Conservation (phyloP, 2,329 filamentous ascomycete genomes). For the Fusarium decemcellulare region DNA sequence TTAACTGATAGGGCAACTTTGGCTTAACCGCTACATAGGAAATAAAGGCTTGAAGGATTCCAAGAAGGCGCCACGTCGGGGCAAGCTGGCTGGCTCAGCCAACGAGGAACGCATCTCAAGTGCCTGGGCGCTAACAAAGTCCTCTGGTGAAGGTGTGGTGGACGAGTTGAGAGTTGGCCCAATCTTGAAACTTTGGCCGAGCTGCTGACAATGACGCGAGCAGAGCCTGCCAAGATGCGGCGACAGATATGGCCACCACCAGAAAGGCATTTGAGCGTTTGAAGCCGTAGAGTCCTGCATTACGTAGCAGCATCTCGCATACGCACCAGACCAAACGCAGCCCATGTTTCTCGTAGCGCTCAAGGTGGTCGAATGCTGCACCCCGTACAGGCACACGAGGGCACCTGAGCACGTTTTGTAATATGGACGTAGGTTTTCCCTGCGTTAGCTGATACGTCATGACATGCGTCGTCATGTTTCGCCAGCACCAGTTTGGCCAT, state of each 20-base stretch:
- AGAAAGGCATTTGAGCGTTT: too few relatives aligned
- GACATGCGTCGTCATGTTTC: conserved; percentile 40
- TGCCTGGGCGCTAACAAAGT: conserved; percentile 36
- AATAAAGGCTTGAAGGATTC: conserved; percentile 20
- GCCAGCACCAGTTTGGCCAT: conserved; percentile 34
- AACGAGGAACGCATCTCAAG: conserved; percentile 25
- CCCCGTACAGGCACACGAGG: conserved; percentile 25
- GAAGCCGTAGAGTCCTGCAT: neutral
- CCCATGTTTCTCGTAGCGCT: conserved; percentile 4
- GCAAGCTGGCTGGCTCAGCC: conserved; percentile 19
- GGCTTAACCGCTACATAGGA: neutral
- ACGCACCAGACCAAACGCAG: neutral
- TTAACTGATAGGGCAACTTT: neutral
- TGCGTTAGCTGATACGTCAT: conserved; percentile 41
- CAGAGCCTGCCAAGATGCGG: neutral
- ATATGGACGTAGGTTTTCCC: neutral
- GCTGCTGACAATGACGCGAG: conserved; percentile 29
- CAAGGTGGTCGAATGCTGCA: neutral
- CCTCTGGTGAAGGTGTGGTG: conserved; percentile 28
- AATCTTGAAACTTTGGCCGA: conserved; percentile 10
- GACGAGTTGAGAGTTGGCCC: conserved; percentile 21
- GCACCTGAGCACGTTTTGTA: conserved; percentile 14
- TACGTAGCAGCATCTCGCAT: conserved; percentile 1
- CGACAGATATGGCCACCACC: neutral
- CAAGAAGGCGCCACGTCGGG: conserved; percentile 24